A percentile compares a stretch with the other conserved stretches of the same genome.
phyloP scores from a whole-genome alignment of 164 flowering plant species.

The Magnolia officinalis region DNA sequence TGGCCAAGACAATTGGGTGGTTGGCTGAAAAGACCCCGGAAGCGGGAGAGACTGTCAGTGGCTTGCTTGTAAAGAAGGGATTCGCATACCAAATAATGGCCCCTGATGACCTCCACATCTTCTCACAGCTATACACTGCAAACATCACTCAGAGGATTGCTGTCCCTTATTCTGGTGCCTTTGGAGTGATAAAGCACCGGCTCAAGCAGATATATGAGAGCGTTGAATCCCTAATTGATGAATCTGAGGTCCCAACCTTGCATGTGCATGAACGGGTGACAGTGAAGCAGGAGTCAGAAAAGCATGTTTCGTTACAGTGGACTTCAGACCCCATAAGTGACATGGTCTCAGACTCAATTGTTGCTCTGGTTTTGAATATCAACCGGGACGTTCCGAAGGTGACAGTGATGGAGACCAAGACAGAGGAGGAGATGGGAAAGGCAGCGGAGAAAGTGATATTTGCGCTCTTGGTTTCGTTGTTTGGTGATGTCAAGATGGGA shows the following conservation, averaged over 20 bases:
- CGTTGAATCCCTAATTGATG: slow-evolving; percentile 62
- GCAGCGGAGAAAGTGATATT: slow-evolving; percentile 68
- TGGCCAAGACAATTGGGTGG: slow-evolving; percentile 88
- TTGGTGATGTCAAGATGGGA: slow-evolving; percentile 83
- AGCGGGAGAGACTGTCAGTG: slow-evolving; percentile 77
- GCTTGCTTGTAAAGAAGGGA: slow-evolving; percentile 86
- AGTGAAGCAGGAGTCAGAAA: slow-evolving; percentile 82
- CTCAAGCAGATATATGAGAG: slow-evolving; percentile 84
- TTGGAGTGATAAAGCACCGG: slow-evolving; percentile 70
- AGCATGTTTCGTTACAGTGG: slow-evolving; percentile 83
- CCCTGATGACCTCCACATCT: slow-evolving; percentile 87
- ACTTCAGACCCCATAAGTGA: slow-evolving; percentile 88
- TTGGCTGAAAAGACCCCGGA: slow-evolving; percentile 84
- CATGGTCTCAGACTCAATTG: slow-evolving; percentile 91
- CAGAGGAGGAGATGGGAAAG: slow-evolving; percentile 68
- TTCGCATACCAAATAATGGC: slow-evolving; percentile 97
- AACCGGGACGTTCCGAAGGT: slow-evolving; percentile 73
- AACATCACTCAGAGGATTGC: slow-evolving; percentile 76
- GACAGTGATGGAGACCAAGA: slow-evolving; percentile 47
- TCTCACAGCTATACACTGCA: slow-evolving; percentile 83
- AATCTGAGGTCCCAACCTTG: slow-evolving; percentile 57
- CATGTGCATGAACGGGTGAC: slow-evolving; percentile 76
- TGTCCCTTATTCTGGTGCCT: slow-evolving; percentile 77
- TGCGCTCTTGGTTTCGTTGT: slow-evolving; percentile 77
- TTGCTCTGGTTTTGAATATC: slow-evolving; percentile 73